Conservation (phyloP, 176 grass and related monocot genomes). For the Cenchrus americanus region DNA sequence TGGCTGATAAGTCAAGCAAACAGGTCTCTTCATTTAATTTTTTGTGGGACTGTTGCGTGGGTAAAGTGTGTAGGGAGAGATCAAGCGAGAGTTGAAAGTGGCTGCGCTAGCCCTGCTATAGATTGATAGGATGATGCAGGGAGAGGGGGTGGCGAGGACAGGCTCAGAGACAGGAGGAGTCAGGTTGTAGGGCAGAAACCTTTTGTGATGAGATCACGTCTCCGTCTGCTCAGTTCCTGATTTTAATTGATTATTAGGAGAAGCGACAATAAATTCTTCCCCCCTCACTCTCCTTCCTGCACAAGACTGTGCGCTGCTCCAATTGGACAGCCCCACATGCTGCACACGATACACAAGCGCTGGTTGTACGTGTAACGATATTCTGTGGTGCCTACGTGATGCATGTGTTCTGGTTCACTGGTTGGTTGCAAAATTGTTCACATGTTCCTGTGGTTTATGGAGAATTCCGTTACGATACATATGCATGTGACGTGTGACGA, state of each 20-base stretch:
- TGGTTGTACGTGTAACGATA: constrained; percentile 24
- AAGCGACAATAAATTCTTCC: constrained; percentile 39
- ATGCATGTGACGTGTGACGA: too few species aligned
- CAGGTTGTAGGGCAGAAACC: constrained; percentile 51
- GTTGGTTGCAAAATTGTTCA: too few species aligned
- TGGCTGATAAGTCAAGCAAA: too few species aligned
- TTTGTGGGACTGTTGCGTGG: neutral
- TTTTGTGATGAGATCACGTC: constrained; percentile 42
- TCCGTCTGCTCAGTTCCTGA: constrained; percentile 13
- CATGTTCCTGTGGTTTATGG: too few species aligned
- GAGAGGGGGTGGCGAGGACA: constrained; percentile 39
- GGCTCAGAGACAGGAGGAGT: constrained; percentile 31
- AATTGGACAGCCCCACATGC: constrained; percentile 20
- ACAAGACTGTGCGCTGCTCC: constrained; percentile 12
- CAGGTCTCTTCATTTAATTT: neutral
- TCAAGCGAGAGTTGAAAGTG: neutral
- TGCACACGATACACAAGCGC: constrained; percentile 27
- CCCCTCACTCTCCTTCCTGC: neutral
- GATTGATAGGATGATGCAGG: constrained; percentile 57
- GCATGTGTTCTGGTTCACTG: too few species aligned
- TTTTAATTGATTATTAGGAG: constrained; percentile 39
- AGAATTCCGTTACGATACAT: too few species aligned
- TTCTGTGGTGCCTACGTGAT: neutral
- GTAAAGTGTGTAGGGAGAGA: neutral
- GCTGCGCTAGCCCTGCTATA: constrained; percentile 19